These are phyloP conservation scores for Chalara sp. DNA, from an alignment of 2,329 filamentous ascomycete genomes.

Conservation along the genomic window DNA sequence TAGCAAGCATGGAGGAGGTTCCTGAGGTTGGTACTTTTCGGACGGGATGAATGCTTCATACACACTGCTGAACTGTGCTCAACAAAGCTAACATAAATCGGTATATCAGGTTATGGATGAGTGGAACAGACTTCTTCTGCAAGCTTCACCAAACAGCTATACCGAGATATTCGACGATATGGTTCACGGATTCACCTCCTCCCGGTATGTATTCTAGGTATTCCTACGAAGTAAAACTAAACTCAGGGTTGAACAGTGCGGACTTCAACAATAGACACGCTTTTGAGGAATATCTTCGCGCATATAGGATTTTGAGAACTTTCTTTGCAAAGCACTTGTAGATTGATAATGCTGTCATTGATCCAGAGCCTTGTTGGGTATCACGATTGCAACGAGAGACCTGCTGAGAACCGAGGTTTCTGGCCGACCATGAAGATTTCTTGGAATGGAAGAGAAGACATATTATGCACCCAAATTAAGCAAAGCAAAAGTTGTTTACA, in stretches of 20 bases:
- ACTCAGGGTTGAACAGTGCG: constrained; percentile 16
- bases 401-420: too few species aligned
- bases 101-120: constrained; percentile 25
- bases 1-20: constrained; percentile 60
- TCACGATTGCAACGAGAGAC: too few species aligned
- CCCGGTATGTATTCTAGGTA: constrained; percentile 33
- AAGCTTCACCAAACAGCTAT: constrained; percentile 39
- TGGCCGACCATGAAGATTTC: too few species aligned
- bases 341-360: too few species aligned
- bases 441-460: too few species aligned
- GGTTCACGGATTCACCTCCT: constrained; percentile 71
- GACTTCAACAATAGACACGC: constrained; percentile 50
- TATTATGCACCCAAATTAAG: too few species aligned
- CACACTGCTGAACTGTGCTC: constrained; percentile 36
- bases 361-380: too few species aligned
- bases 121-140: constrained; percentile 34
- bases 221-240: background rate
- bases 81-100: constrained; percentile 32
- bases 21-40: constrained; percentile 18
- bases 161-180: constrained; percentile 62
- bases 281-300: constrained; percentile 55
- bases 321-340: constrained; percentile 47
- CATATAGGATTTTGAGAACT: constrained; percentile 50
- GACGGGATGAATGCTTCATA: constrained; percentile 15
- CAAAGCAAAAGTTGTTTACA: too few species aligned